Evolutionary conservation across 768 basidiomycete genomes (phyloP).

Genomic region (Tylopilus intermedius): DNA sequence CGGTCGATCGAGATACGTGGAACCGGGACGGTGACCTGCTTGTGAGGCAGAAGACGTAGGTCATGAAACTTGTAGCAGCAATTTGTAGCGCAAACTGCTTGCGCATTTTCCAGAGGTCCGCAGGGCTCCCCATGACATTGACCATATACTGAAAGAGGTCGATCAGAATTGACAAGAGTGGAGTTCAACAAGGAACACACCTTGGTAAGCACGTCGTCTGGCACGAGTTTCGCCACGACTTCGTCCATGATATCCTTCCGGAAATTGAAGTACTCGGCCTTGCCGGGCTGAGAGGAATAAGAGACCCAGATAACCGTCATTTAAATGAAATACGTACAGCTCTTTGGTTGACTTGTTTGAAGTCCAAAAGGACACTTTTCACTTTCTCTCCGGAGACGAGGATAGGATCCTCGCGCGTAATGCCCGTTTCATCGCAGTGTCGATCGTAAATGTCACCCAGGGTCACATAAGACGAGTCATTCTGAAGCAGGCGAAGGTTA

Average conservation of each 20-base stretch:
- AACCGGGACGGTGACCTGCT: conserved; percentile 82
- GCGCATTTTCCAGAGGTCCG: conserved; percentile 92
- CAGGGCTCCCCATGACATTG: conserved; percentile 74
- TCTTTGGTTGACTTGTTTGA: conserved; percentile 45
- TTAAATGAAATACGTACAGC: conserved; percentile 25
- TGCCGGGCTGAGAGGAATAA: conserved; percentile 42
- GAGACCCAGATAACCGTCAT: background rate
- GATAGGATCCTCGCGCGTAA: conserved; percentile 84
- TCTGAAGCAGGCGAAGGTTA: conserved; percentile 79
- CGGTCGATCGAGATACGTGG: conserved; percentile 84
- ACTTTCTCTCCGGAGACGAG: conserved; percentile 83
- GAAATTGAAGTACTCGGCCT: conserved; percentile 61
- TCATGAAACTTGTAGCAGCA: conserved; percentile 87
- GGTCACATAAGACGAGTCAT: conserved; percentile 85
- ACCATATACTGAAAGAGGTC: conserved; percentile 72
- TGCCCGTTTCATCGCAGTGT: conserved; percentile 69
- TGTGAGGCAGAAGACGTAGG: conserved; percentile 78
- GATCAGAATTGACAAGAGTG: background rate
- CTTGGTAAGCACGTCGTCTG: conserved; percentile 78
- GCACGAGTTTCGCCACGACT: conserved; percentile 79
- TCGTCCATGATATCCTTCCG: conserved; percentile 89
- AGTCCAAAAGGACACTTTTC: conserved; percentile 59
- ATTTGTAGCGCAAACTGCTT: conserved; percentile 94
- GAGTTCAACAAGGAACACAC: conserved; percentile 38
- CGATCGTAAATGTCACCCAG: conserved; percentile 93